Conservation (phyloP, 305 asterid genomes). For the Fraxinus albicans region DNA sequence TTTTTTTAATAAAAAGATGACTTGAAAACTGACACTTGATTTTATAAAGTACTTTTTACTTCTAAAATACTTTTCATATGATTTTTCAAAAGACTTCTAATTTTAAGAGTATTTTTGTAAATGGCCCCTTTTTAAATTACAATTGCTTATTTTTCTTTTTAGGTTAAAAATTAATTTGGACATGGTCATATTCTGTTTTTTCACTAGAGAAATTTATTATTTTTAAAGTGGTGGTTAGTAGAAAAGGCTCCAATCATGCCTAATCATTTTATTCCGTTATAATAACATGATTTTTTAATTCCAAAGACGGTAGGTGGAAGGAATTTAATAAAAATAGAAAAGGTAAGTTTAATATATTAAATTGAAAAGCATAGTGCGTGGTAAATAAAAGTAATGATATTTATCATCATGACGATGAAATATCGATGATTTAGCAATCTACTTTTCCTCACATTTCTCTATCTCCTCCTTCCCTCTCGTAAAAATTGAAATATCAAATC, state of each 20-base stretch:
- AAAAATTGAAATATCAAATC: too few species aligned
- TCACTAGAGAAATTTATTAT: neutral
- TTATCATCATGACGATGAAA: too few species aligned
- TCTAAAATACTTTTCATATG: too few species aligned
- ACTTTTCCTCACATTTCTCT: too few species aligned
- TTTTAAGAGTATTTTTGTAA: too few species aligned
- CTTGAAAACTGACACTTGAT: too few species aligned
- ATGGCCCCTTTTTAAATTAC: neutral
- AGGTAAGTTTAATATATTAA: neutral
- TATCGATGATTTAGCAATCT: too few species aligned
- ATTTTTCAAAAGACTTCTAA: too few species aligned
- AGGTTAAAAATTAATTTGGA: neutral
- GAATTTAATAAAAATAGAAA: neutral
- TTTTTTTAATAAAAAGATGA: too few species aligned
- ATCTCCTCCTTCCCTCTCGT: too few species aligned
- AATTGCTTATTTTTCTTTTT: neutral
- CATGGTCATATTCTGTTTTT: neutral
- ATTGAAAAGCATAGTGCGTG: neutral
- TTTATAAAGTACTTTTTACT: too few species aligned
- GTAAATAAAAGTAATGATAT: neutral
- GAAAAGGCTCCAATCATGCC: neutral
- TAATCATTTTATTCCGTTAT: neutral
- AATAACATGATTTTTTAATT: neutral
- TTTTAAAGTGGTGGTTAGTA: neutral
- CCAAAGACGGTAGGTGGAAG: neutral